Base-by-base conservation (phyloP, 345 rosid species). In the Pelargonium nanum region DNA sequence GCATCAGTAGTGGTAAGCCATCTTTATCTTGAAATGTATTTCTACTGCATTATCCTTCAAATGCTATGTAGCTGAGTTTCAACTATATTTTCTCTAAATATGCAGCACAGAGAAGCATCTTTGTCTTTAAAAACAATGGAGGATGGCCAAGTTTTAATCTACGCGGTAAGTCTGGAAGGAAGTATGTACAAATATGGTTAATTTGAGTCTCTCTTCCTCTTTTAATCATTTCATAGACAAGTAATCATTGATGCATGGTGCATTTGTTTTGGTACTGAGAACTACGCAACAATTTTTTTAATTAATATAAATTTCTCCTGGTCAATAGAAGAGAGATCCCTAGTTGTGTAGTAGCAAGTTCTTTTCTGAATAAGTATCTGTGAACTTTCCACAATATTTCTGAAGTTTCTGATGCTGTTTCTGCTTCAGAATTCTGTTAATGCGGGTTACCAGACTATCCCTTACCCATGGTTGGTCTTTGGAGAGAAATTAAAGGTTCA, bases 51-150 rank as follows among this genome's bases (percentile, higher is more conserved):
- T 15, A 24, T 54, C 1, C 59, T 56, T 5, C 25, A 44, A 21
- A 59, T 48, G 19, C 34, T 20, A 22, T 24, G 60, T 32, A 21
- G 26, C 4, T 64, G 26, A 26, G 32, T 22, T 24, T 58, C 70
- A 44, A 57, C 51, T 71, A 17, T 60, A 4, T 44, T 21, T 58
- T 55, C 58, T 60, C 61, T 62, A 40, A 25, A 59, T 70, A n/a
- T 65, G 55, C 88, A 92, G 97, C 95, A 86, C 61, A 77, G 96
- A 70, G 99, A 93, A 73, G 84, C 92, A 45, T 85, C 96, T 45
- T 85, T 90, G 92, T 83, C 96, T 28, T 89, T 93, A 77, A 93
- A 93, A 77, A 89, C 97, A 7, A 89, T 89, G 97, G 96, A 86
- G 70, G 99, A 93, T 70, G 99, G 97, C 59, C 92, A 80, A 74